Evolutionary conservation across 257 asterid genomes (phyloP).

Genomic region (Gynochthodes officinalis): DNA sequence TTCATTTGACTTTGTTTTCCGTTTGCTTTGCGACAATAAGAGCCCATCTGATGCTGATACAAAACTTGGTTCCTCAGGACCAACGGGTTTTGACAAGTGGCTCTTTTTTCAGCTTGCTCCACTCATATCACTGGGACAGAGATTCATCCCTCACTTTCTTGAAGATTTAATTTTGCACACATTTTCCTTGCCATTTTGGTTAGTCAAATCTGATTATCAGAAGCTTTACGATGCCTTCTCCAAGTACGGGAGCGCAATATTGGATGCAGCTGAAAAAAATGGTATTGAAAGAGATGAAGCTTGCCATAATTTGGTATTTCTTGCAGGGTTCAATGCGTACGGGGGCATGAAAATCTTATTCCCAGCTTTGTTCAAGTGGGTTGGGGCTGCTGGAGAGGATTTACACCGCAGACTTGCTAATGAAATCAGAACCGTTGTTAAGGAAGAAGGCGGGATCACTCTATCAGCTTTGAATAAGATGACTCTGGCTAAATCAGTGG

Average conservation of each 20-base stretch:
- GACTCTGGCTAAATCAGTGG: constrained; percentile 58
- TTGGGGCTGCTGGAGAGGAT: constrained; percentile 44
- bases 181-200: constrained; percentile 36
- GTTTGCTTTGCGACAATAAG: constrained; percentile 40
- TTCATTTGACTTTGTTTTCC: constrained; percentile 70
- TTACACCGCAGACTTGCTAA: constrained; percentile 49
- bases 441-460: constrained; percentile 44
- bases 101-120: constrained; percentile 59
- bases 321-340: constrained; percentile 83
- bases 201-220: constrained; percentile 41
- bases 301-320: constrained; percentile 65
- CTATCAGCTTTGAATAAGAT: constrained; percentile 37
- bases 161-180: constrained; percentile 59
- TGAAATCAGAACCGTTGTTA: constrained; percentile 53
- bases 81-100: constrained; percentile 52
- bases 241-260: constrained; percentile 22
- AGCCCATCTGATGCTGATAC: constrained; percentile 38
- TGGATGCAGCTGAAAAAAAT: constrained; percentile 47
- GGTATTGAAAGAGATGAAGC: constrained; percentile 76
- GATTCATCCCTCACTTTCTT: constrained; percentile 43
- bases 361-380: constrained; percentile 57
- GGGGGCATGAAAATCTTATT: constrained; percentile 74
- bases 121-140: constrained; percentile 36
- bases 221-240: constrained; percentile 49
- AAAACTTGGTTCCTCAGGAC: constrained; percentile 39